Evolutionary conservation across 2,329 filamentous ascomycete genomes (phyloP).

Genomic region (Fusarium transvaalense): DNA sequence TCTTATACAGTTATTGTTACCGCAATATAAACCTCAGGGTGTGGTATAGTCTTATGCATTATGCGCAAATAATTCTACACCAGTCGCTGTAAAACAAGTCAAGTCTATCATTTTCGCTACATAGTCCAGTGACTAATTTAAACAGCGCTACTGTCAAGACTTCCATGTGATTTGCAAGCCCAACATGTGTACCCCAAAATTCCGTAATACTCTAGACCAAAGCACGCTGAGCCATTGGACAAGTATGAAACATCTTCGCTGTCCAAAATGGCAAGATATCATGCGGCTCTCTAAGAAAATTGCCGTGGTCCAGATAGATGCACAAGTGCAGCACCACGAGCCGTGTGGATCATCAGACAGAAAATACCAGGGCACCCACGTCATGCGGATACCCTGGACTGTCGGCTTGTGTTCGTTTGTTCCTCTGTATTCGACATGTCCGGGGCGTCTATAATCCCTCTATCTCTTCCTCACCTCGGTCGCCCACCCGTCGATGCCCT

Average conservation of each 20-base stretch:
- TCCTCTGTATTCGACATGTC: constrained; percentile 41
- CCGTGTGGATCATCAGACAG: constrained; percentile 27
- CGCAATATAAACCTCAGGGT: neutral
- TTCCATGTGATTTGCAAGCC: constrained; percentile 2
- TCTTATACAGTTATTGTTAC: neutral
- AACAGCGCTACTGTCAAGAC: constrained; percentile 5
- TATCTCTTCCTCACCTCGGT: constrained; percentile 87
- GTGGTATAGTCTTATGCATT: neutral
- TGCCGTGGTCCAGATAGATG: constrained; percentile 32
- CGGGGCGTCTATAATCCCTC: constrained; percentile 42
- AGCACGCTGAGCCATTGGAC: constrained; percentile 4
- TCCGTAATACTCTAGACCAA: constrained; percentile 10
- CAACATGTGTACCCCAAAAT: constrained; percentile 3
- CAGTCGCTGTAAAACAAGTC: neutral
- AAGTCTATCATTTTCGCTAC: constrained; percentile 26
- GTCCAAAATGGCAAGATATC: constrained; percentile 24
- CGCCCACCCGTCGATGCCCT: constrained; percentile 95
- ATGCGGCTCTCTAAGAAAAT: constrained; percentile 19
- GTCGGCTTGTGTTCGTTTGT: constrained; percentile 39
- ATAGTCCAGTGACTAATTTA: neutral
- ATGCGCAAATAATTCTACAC: neutral
- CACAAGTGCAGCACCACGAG: constrained; percentile 23
- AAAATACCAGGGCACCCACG: constrained; percentile 26
- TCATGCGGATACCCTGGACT: constrained; percentile 27
- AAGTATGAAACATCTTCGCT: constrained; percentile 24